phyloP scores from a whole-genome alignment of 768 basidiomycete genomes.

The Antrodiella citrinella region DNA sequence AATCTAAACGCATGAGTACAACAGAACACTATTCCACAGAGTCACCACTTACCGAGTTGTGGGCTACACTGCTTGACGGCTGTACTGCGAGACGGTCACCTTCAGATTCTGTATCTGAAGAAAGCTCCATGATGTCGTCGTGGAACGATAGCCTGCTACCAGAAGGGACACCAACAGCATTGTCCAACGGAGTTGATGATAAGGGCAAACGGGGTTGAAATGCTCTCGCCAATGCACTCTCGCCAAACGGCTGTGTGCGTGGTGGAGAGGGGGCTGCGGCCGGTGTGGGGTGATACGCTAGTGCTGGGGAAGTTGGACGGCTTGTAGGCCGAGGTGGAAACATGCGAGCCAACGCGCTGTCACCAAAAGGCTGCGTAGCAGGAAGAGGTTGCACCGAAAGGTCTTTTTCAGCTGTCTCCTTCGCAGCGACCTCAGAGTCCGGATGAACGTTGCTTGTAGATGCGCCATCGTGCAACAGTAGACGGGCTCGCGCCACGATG shows the following conservation, averaged over 20 bases:
- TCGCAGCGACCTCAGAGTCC: not conserved
- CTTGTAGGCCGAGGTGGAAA: not conserved
- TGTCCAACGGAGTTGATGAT: not conserved
- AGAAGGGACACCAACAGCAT: too few relatives aligned
- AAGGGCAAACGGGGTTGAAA: not conserved
- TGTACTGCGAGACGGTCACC: not conserved
- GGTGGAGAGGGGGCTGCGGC: constrained; percentile 1
- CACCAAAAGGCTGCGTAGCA: not conserved
- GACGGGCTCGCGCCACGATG: constrained; percentile 32
- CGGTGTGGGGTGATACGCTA: too few relatives aligned
- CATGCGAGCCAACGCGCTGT: not conserved
- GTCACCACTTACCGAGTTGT: not conserved
- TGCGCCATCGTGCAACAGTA: constrained; percentile 21
- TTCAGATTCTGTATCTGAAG: not conserved
- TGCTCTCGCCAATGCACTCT: constrained; percentile 5
- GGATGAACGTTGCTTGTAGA: too few relatives aligned
- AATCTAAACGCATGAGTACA: not conserved
- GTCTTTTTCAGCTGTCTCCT: not conserved
- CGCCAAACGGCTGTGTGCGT: constrained; percentile 10
- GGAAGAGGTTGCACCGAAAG: not conserved
- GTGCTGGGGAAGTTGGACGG: too few relatives aligned
- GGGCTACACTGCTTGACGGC: not conserved
- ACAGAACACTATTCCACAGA: too few relatives aligned
- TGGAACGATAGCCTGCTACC: not conserved
- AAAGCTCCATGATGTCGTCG: not conserved